These are phyloP conservation scores for Pseudomassariella vexata DNA, from an alignment of 2,329 filamentous ascomycete species.

Conservation along the genomic window DNA sequence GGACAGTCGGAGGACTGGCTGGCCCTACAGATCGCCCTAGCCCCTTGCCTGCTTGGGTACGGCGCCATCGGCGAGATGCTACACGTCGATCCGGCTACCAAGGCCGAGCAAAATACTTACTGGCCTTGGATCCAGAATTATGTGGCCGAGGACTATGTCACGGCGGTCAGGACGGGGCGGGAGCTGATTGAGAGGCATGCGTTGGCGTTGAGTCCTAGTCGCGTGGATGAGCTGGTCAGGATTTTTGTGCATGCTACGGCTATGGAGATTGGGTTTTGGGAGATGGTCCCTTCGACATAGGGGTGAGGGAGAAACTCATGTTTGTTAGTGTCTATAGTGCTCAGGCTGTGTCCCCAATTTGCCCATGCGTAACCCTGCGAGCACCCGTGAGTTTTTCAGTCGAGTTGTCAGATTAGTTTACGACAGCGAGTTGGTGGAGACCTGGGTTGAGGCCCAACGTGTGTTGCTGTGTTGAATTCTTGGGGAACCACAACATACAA, in stretches of 20 bases:
- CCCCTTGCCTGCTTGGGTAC: constrained; percentile 89
- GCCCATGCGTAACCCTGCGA: too few species aligned
- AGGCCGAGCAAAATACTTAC: constrained; percentile 64
- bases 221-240: constrained; percentile 75
- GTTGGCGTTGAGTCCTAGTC: constrained; percentile 62
- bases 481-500: too few species aligned
- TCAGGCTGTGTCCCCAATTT: too few species aligned
- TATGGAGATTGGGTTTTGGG: constrained; percentile 52
- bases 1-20: constrained; percentile 86
- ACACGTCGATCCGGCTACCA: constrained; percentile 54
- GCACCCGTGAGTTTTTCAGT: too few species aligned
- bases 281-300: constrained; percentile 39
- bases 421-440: too few species aligned
- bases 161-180: constrained; percentile 64
- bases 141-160: constrained; percentile 69
- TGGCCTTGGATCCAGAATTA: constrained; percentile 93
- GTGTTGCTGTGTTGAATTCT: too few species aligned
- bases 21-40: constrained; percentile 75
- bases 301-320: background rate
- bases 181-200: constrained; percentile 73
- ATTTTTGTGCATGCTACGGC: constrained; percentile 86
- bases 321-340: background rate
- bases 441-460: too few species aligned
- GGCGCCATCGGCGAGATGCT: constrained; percentile 71
- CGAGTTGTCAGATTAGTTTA: too few species aligned